A percentile compares a stretch with the other conserved stretches of the same genome.
These are phyloP conservation scores for Akanthomyces lecanii DNA, from an alignment of 2,329 filamentous ascomycete genomes.

Conservation along the genomic window DNA sequence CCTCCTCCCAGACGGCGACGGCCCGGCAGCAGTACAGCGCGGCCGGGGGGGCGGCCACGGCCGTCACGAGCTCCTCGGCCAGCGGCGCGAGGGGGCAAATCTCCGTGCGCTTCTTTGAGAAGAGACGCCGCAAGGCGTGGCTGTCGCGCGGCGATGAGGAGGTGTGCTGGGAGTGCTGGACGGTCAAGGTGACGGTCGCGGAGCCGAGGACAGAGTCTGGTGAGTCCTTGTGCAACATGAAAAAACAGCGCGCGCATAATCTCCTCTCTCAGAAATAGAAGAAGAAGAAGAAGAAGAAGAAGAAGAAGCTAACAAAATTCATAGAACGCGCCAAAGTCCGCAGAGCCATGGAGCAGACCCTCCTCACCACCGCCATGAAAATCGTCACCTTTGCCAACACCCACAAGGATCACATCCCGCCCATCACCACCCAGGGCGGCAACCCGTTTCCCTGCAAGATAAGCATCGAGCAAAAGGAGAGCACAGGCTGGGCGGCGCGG, in stretches of 20 bases:
- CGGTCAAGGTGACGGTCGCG: conserved; percentile 86
- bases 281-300: not conserved
- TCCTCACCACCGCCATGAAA: conserved; percentile 83
- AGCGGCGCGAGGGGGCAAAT: conserved; percentile 64
- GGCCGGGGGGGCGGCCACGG: not conserved
- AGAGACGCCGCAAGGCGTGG: conserved; percentile 76
- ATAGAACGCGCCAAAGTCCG: conserved; percentile 83
- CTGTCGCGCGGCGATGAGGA: conserved; percentile 83
- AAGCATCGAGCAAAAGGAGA: conserved; percentile 76
- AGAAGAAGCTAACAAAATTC: not conserved
- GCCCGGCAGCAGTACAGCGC: not conserved
- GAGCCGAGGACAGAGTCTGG: conserved; percentile 84
- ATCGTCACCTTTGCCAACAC: conserved; percentile 82
- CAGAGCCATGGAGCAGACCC: conserved; percentile 83
- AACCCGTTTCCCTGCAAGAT: conserved; percentile 97
- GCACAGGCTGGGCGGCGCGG: conserved; percentile 67
- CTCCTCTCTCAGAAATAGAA: no score
- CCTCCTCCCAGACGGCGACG: conserved; percentile 16
- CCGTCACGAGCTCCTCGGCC: conserved; percentile 33
- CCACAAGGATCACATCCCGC: conserved; percentile 94
- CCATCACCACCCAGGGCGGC: conserved; percentile 87
- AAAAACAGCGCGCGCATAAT: no score
- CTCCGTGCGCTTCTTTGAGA: conserved; percentile 91
- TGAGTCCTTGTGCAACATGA: conserved; percentile 38
- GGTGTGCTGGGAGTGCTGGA: conserved; percentile 96